Conservation (phyloP, 352 stramenopile genomes). For the Stramenopiles sp. region DNA sequence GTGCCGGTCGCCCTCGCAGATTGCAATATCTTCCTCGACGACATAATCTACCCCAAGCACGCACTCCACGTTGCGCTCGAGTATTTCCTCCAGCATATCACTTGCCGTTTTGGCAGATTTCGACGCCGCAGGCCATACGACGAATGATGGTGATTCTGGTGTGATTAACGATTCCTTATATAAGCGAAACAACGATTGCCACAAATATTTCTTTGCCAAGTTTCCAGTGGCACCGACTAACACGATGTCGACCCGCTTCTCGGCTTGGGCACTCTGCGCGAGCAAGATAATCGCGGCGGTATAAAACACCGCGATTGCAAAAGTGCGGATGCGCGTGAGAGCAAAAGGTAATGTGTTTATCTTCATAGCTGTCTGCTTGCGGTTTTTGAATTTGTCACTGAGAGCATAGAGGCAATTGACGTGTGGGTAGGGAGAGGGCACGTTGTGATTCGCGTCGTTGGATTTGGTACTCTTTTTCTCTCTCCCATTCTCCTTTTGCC, state of each 20-base stretch:
- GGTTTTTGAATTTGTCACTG: too few relatives aligned
- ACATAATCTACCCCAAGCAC: constrained; percentile 27
- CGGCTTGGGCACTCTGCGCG: too few relatives aligned
- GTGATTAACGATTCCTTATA: constrained; percentile 24
- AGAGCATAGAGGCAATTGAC: too few relatives aligned
- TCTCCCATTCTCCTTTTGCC: too few relatives aligned
- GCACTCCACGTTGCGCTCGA: constrained; percentile 27
- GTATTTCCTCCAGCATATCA: constrained; percentile 22
- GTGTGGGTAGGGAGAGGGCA: too few relatives aligned
- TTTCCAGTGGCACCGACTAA: constrained; percentile 46
- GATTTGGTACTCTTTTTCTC: too few relatives aligned
- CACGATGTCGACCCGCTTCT: constrained; percentile 25
- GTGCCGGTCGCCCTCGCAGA: constrained; percentile 30
- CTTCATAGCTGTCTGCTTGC: too few relatives aligned
- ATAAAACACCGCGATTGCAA: too few relatives aligned
- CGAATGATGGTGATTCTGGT: constrained; percentile 25
- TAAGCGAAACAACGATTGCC: constrained; percentile 42
- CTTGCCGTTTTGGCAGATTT: constrained; percentile 27
- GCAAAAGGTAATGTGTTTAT: too few relatives aligned
- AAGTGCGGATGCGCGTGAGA: too few relatives aligned
- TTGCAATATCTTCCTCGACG: constrained; percentile 15
- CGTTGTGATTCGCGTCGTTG: too few relatives aligned
- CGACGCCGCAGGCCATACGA: constrained; percentile 29
- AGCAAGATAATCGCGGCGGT: too few relatives aligned
- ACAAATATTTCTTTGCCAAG: constrained; percentile 55